Conservation (phyloP, 305 asterid genomes). For the Ilex paraguariensis region DNA sequence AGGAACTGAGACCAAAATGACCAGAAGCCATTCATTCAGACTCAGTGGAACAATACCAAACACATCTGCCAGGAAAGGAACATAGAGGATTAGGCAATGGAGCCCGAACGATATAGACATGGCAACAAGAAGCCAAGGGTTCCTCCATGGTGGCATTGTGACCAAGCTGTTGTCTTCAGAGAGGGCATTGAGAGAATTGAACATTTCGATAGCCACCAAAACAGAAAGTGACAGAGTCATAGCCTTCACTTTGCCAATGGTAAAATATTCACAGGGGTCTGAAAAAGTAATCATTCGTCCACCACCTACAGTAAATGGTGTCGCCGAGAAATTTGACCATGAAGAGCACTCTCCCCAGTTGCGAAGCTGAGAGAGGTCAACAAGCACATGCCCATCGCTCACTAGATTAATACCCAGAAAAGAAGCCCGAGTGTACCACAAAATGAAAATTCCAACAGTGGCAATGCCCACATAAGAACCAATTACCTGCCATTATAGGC, state of each 20-base stretch:
- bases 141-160: constrained; percentile 92
- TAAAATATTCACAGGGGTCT: constrained; percentile 76
- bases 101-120: constrained; percentile 65
- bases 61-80: constrained; percentile 69
- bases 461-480: constrained; percentile 89
- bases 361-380: constrained; percentile 69
- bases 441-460: constrained; percentile 75
- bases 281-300: constrained; percentile 54
- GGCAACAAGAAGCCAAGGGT: constrained; percentile 84
- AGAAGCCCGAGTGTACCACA: constrained; percentile 86
- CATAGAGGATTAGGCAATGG: constrained; percentile 75
- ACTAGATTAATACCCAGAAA: constrained; percentile 63
- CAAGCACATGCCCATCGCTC: constrained; percentile 73
- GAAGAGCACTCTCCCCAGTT: constrained; percentile 88
- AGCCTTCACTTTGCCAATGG: constrained; percentile 78
- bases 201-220: constrained; percentile 85
- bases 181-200: constrained; percentile 84
- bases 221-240: constrained; percentile 85
- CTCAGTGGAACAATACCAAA: constrained; percentile 75
- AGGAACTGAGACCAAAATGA: constrained; percentile 60
- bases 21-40: constrained; percentile 71
- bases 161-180: constrained; percentile 87
- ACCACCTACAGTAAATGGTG: constrained; percentile 61
- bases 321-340: constrained; percentile 66
- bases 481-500: constrained; percentile 50